Conservation (phyloP, 306 rosid genomes). For the Lagenaria siceraria region DNA sequence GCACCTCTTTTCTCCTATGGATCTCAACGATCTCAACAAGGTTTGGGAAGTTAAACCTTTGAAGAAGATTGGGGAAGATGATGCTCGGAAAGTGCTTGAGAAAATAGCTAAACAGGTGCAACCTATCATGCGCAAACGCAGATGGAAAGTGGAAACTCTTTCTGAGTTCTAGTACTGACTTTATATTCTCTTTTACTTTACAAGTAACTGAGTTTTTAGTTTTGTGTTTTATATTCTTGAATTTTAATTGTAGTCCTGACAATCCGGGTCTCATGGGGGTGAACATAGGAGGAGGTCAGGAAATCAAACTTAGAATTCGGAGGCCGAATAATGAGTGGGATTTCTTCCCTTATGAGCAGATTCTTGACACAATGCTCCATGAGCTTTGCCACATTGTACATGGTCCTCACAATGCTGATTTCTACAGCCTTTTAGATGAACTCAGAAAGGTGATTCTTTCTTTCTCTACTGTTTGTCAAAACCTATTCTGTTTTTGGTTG, state of each 20-base stretch:
- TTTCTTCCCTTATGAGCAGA: conserved; percentile 48
- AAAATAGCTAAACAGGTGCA: conserved; percentile 43
- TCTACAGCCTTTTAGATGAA: conserved; percentile 45
- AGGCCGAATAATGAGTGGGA: conserved; percentile 39
- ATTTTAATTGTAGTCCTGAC: conserved; percentile 34
- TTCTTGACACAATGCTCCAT: conserved; percentile 50
- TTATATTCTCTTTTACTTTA: not conserved
- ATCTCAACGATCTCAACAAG: conserved; percentile 52
- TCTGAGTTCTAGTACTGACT: conserved; percentile 42
- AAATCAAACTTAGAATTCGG: conserved; percentile 40
- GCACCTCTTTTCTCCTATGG: conserved; percentile 12
- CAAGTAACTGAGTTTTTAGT: not conserved
- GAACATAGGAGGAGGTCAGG: conserved; percentile 43
- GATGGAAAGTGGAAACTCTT: conserved; percentile 43
- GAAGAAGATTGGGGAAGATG: conserved; percentile 41
- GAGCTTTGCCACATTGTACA: conserved; percentile 49
- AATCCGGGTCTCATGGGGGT: conserved; percentile 42
- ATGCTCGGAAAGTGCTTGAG: conserved; percentile 33
- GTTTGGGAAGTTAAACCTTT: conserved; percentile 49
- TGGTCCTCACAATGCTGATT: conserved; percentile 46
- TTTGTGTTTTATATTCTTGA: not conserved
- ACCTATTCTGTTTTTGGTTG: not conserved
- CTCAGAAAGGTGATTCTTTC: conserved; percentile 35
- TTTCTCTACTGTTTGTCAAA: not conserved
- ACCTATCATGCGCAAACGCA: conserved; percentile 38